phyloP scores from a whole-genome alignment of 176 grass and related monocot genomes.

The Oryza nivara region DNA sequence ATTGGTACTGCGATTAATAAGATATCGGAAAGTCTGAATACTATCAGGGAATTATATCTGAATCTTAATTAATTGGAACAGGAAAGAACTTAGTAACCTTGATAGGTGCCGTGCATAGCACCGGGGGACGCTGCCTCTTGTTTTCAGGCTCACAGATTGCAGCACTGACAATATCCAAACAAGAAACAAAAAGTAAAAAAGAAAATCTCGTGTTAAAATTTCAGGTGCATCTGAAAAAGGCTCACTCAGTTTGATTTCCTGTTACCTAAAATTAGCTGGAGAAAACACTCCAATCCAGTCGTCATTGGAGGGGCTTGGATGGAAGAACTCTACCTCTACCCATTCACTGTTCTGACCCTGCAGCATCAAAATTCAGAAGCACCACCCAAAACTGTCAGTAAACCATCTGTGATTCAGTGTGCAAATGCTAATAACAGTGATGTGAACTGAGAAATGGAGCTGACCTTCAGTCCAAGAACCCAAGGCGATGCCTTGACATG shows the following conservation, averaged over 20 bases:
- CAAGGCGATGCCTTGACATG: conserved; percentile 54
- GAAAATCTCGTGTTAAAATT: not conserved
- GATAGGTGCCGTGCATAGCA: conserved; percentile 71
- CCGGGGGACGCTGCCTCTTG: conserved; percentile 30
- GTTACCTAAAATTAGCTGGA: conserved; percentile 80
- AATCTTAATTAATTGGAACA: not conserved
- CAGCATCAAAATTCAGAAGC: conserved; percentile 1
- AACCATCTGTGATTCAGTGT: not conserved
- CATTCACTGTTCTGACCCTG: conserved; percentile 72
- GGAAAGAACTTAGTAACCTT: conserved; percentile 42
- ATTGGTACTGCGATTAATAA: conserved; percentile 61
- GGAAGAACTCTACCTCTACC: conserved; percentile 72
- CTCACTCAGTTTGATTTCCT: not conserved
- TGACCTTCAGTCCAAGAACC: conserved; percentile 64
- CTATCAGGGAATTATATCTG: not conserved
- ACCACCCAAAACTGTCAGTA: not conserved
- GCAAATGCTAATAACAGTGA: not conserved
- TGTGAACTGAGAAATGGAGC: not conserved
- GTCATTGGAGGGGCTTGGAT: conserved; percentile 55
- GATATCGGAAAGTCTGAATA: not conserved
- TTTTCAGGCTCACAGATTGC: conserved; percentile 50
- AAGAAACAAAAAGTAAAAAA: not conserved
- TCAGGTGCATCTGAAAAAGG: not conserved
- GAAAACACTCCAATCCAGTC: conserved; percentile 92
- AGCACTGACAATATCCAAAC: conserved; percentile 51